These are phyloP conservation scores for Fraxinus sp. DNA, from an alignment of 305 asterid genomes.

Conservation along the genomic window DNA sequence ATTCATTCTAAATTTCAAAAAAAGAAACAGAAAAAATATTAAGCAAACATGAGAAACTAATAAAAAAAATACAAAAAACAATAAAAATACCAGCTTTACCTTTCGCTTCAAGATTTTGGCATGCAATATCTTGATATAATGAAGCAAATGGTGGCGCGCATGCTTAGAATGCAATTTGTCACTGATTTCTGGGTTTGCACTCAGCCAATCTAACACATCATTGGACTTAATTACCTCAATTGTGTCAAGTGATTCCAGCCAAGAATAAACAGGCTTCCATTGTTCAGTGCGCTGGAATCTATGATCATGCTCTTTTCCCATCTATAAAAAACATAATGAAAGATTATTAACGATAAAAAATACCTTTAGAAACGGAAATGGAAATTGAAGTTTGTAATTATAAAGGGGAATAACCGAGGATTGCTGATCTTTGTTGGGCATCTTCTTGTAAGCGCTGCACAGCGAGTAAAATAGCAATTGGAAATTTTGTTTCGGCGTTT, in stretches of 20 bases:
- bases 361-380: not conserved
- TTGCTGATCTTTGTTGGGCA: not conserved
- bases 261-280: conserved; percentile 5
- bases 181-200: not conserved
- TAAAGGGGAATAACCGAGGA: not conserved
- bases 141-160: conserved; percentile 1
- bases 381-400: not conserved
- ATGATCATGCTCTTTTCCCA: not conserved
- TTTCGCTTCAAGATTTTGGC: conserved; percentile 4
- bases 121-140: not conserved
- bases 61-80: not conserved
- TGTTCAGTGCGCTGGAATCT: conserved; percentile 12
- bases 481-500: not conserved
- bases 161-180: not conserved
- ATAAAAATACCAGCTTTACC: not conserved
- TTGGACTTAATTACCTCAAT: not conserved
- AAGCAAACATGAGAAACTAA: not conserved
- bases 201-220: not conserved
- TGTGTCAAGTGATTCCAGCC: conserved; percentile 1
- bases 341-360: not conserved
- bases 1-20: not conserved
- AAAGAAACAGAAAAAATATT: not conserved
- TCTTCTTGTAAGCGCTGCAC: not conserved
- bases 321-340: not conserved
- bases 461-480: not conserved